phyloP scores from a whole-genome alignment of 2,329 filamentous ascomycete genomes.

The Teratosphaeria zuluensis region DNA sequence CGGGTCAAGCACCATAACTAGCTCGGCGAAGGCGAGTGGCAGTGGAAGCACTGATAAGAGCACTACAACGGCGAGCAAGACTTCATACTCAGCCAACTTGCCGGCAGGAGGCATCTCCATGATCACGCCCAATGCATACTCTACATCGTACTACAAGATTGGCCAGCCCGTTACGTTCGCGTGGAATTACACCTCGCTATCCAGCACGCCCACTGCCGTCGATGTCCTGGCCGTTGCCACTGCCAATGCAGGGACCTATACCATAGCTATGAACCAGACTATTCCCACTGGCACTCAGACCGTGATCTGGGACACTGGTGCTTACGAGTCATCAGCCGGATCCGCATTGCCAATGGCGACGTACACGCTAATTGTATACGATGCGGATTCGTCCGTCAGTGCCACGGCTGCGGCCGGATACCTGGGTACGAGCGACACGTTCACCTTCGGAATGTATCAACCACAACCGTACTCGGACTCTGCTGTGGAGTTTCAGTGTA shows the following conservation, averaged over 20 bases:
- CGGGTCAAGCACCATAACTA: conserved; percentile 5
- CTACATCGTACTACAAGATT: conserved; percentile 53
- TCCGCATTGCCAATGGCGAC: conserved; percentile 47
- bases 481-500: conserved; percentile 37
- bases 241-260: conserved; percentile 50
- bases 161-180: conserved; percentile 50
- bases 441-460: conserved; percentile 54
- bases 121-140: conserved; percentile 46
- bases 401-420: conserved; percentile 46
- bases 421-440: conserved; percentile 42
- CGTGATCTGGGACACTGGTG: conserved; percentile 52
- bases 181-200: conserved; percentile 61
- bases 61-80: conserved; percentile 24
- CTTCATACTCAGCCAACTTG: conserved; percentile 38
- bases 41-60: conserved; percentile 9
- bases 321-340: conserved; percentile 40
- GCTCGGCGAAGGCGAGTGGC: neutral
- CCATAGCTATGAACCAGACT: conserved; percentile 50
- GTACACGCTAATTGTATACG: conserved; percentile 56
- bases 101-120: conserved; percentile 52
- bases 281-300: conserved; percentile 39
- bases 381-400: conserved; percentile 43
- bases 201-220: conserved; percentile 47
- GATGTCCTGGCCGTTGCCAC: conserved; percentile 54
- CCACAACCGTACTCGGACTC: conserved; percentile 39